Percentiles rank a stretch among this genome's conserved stretches.
Evolutionary conservation across 129 eudicot genomes (phyloP).

Genomic region (Flaveria sonorensis): DNA sequence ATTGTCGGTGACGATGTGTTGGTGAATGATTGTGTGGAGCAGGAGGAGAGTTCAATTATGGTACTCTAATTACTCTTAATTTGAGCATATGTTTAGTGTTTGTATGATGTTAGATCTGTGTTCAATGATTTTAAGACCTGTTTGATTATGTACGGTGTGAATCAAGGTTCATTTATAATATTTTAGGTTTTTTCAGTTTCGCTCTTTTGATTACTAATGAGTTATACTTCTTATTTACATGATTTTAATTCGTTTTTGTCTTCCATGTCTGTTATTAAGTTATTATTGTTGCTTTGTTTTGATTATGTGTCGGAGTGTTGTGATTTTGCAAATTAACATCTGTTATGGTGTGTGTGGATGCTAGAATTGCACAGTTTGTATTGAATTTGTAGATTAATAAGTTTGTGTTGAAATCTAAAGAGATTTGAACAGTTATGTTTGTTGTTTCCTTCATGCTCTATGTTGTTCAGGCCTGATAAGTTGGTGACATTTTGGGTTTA

Average conservation of each 20-base stretch:
- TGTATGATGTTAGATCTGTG: conserved; percentile 26
- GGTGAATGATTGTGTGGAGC: conserved; percentile 23
- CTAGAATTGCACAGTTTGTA: too few species aligned
- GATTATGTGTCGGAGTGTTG: not conserved
- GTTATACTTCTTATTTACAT: not conserved
- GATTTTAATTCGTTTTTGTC: not conserved
- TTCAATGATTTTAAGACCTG: conserved; percentile 19
- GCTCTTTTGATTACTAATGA: not conserved
- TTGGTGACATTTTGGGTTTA: not conserved
- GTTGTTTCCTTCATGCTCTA: conserved; percentile 3
- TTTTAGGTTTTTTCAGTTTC: conserved; percentile 9
- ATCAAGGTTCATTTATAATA: not conserved
- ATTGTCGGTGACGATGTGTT: conserved; percentile 24
- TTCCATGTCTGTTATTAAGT: not conserved
- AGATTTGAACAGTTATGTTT: not conserved
- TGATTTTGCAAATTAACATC: conserved; percentile 1
- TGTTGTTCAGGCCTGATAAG: conserved; percentile 6
- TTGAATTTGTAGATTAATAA: conserved; percentile 14
- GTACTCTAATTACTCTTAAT: conserved; percentile 11
- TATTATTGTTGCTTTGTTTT: not conserved
- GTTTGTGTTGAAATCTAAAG: not conserved
- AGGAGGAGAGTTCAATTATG: conserved; percentile 42
- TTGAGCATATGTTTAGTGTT: not conserved
- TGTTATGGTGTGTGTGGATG: conserved; percentile 17
- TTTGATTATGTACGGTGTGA: conserved; percentile 3